Conservation (phyloP, 192 early-diverging fungal species). For the Geranomyces variabilis region DNA sequence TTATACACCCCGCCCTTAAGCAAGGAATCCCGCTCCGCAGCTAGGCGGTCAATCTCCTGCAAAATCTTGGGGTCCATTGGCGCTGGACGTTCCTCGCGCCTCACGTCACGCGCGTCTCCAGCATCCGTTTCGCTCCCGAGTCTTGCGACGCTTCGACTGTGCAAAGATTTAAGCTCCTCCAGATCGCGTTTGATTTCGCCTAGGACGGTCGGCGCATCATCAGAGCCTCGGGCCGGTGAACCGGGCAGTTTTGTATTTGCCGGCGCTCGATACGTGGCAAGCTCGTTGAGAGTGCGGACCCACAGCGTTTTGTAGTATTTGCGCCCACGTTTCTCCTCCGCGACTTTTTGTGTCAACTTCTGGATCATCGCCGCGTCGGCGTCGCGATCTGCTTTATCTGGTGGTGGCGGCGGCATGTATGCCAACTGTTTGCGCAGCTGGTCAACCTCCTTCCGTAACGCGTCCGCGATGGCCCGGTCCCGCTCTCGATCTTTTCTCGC, state of each 20-base stretch:
- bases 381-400: conserved; percentile 11
- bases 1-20: conserved; percentile 49
- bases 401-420: background rate
- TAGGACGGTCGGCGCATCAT: background rate
- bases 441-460: background rate
- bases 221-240: background rate
- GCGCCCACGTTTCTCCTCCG: conserved; percentile 32
- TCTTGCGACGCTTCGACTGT: background rate
- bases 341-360: conserved; percentile 31
- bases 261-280: conserved; percentile 12
- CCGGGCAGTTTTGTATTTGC: conserved; percentile 20
- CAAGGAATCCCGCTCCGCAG: conserved; percentile 47
- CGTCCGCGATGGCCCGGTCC: conserved; percentile 27
- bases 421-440: background rate
- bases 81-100: background rate
- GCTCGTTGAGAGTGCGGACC: conserved; percentile 37
- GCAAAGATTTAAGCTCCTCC: conserved; percentile 21
- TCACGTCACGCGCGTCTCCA: background rate
- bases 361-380: conserved; percentile 13
- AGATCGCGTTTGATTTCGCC: conserved; percentile 14
- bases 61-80: conserved; percentile 35
- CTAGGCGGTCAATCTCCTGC: conserved; percentile 47
- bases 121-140: background rate
- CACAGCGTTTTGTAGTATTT: conserved; percentile 47
- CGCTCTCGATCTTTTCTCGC: conserved; percentile 18